Base-by-base conservation (phyloP, 2,329 filamentous ascomycete species). In the Monilinia fructicola region DNA sequence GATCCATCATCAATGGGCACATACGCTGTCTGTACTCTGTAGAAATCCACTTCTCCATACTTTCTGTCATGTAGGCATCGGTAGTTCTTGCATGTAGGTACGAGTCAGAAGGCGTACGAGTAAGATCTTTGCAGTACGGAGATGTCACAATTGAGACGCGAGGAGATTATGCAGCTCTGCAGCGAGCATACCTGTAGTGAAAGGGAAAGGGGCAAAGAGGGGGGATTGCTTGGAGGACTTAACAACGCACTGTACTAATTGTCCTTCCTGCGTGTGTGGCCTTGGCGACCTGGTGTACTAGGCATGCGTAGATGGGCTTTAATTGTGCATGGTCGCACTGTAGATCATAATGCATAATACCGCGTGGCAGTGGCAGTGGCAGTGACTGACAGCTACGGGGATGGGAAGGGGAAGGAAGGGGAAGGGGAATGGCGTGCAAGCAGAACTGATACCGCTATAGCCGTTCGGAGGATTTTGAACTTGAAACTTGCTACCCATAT, bases 31-130 rank as follows among this genome's bases (percentile, higher is more conserved):
- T n/a, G n/a, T n/a, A n/a, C n/a, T n/a, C n/a, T n/a, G n/a, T n/a
- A 50, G n/a, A 54, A 16, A 42, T n/a, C 28, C 60, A 63, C 60
- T 31, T 54, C 48, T 63, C 23, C 48, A 40, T 54, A n/a, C 44
- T 35, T 16, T 48, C 28, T 35, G 5, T 35, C 21, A 44, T 48
- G 1, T 7, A 48, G 28, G 14, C 16, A n/a, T 14, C 21, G 21
- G 16, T 55, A 44, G 38, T 55, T 46, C 18, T 23, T 38, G 35
- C 31, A 46, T 16, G 40, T 59, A 59, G 18, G 16, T 28, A 46
- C 18, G 55, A 59, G 26, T 59, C 40, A 59, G 26, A 35, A 35
- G 9, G 31, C 31, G 31, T 35, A 6, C 31, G 31, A 35, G 31
- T 35, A 18, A 23, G 31, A 35, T 48, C 53, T 54, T 54, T 35